Evolutionary conservation across 2,329 filamentous ascomycete species (phyloP), one percentile per base, ranked within the genome.

Genomic region (Aureobasidium lini): DNA sequence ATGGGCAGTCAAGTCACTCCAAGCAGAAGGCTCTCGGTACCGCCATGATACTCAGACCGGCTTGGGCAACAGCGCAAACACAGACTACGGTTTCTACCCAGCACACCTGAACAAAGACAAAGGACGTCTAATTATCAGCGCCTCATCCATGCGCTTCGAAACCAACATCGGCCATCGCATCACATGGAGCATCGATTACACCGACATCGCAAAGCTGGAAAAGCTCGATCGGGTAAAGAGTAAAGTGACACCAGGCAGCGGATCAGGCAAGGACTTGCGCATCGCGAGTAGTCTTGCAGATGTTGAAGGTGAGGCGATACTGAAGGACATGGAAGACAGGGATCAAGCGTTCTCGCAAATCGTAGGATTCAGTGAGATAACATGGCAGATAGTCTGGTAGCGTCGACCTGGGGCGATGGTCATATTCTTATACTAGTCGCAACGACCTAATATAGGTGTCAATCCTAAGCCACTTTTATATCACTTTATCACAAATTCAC

Each of bases 341-440:
- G 32, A 52, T 16, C 48, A 52, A 29, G 48, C 29, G 15, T 52
- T 52, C 16, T 52, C 48, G 48, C 48, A 52, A 29, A 52, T 52
- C 36, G 29, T 52, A 7, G 48, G 48, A 1, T 52, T 52, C 28
- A 52, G 48, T 16, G 36, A 52, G n/a, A 37, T 29, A 18, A 3
- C 15, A 7, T 52, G 48, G 48, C 48, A 52, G 48, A 16, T 52
- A 36, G 48, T 52, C 7, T 52, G 48, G 48, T 52, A 52, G 48
- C 23, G 23, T 23, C 23, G 2, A 23, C 23, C 23, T 23, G 23
- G 2, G 23, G 23, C 23, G 23, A 2, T 23, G 23, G 2, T 23
- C 23, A 23, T 2, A 3, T 2, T 2, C 4, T 2, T 3, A 23
- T 23, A 3, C 23, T 23, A 23, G 2, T 23, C 4, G 23, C 23